Evolutionary conservation across 257 asterid genomes (phyloP).

Genomic region (Ophiorrhiza pumila): DNA sequence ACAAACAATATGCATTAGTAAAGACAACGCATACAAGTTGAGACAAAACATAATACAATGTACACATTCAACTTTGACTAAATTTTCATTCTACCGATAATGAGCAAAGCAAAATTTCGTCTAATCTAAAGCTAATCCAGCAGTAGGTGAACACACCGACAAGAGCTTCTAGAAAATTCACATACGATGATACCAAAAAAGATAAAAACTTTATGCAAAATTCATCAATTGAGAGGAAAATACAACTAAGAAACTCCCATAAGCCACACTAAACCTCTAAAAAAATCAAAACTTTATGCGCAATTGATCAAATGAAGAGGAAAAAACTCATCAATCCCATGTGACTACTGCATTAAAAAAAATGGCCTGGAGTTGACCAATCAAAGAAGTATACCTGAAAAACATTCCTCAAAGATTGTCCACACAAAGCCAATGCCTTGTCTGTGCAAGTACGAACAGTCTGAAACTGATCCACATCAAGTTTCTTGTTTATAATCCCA

Average conservation of each 20-base stretch:
- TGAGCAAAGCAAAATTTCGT: neutral
- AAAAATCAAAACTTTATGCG: neutral
- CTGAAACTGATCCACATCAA: conserved; percentile 66
- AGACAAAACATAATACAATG: neutral
- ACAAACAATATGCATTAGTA: neutral
- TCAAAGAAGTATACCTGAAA: conserved; percentile 47
- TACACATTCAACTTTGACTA: neutral
- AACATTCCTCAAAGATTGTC: conserved; percentile 32
- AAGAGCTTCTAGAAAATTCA: neutral
- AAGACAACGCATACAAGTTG: neutral
- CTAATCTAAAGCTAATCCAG: neutral
- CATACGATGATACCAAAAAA: neutral
- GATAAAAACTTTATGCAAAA: neutral
- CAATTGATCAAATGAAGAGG: neutral
- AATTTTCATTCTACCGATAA: neutral
- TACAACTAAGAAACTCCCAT: neutral
- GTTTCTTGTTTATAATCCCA: conserved; percentile 81
- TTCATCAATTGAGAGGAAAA: neutral
- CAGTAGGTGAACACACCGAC: neutral
- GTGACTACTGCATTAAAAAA: neutral
- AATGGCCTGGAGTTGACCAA: neutral
- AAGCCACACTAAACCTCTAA: neutral
- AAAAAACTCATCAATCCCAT: neutral
- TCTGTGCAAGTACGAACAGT: conserved; percentile 74
- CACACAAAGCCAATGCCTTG: conserved; percentile 34